phyloP scores from a whole-genome alignment of 768 basidiomycete species.

The Mycena rosella region DNA sequence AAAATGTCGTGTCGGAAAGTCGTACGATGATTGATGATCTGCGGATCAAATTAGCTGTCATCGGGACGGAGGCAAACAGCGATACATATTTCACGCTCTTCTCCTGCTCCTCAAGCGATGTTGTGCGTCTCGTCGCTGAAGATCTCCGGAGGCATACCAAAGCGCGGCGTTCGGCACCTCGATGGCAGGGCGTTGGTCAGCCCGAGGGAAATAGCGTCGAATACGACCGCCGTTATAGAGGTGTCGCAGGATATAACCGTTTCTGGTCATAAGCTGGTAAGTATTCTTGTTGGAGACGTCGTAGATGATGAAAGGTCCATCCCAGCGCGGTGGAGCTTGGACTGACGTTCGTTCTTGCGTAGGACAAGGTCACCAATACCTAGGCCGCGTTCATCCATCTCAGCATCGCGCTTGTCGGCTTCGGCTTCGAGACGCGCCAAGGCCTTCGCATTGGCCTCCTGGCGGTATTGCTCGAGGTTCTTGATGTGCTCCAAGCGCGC shows the following conservation, averaged over 20 bases:
- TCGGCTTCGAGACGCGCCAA: slow-evolving; percentile 33
- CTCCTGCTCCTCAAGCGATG: slow-evolving; percentile 6
- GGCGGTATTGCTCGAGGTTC: slow-evolving; percentile 34
- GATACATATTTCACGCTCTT: neutral
- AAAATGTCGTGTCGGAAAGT: neutral
- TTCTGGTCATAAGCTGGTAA: slow-evolving; percentile 39
- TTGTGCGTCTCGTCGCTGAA: slow-evolving; percentile 20
- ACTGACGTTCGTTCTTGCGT: slow-evolving; percentile 27
- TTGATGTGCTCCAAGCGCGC: slow-evolving; percentile 35
- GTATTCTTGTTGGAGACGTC: slow-evolving; percentile 36
- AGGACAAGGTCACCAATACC: slow-evolving; percentile 39
- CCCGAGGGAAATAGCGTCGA: slow-evolving; percentile 11
- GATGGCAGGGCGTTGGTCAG: neutral
- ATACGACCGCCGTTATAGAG: slow-evolving; percentile 28
- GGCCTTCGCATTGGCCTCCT: slow-evolving; percentile 35
- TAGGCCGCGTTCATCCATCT: slow-evolving; percentile 31
- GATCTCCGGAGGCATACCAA: slow-evolving; percentile 23
- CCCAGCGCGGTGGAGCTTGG: slow-evolving; percentile 41
- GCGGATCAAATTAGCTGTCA: neutral
- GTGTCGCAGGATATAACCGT: slow-evolving; percentile 25
- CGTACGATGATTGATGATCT: neutral
- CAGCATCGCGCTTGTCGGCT: slow-evolving; percentile 33
- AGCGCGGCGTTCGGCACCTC: slow-evolving; percentile 19
- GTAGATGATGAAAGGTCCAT: slow-evolving; percentile 37
- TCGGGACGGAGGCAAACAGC: neutral